phyloP scores from a whole-genome alignment of 768 basidiomycete genomes.

The Lactarius psammicola region DNA sequence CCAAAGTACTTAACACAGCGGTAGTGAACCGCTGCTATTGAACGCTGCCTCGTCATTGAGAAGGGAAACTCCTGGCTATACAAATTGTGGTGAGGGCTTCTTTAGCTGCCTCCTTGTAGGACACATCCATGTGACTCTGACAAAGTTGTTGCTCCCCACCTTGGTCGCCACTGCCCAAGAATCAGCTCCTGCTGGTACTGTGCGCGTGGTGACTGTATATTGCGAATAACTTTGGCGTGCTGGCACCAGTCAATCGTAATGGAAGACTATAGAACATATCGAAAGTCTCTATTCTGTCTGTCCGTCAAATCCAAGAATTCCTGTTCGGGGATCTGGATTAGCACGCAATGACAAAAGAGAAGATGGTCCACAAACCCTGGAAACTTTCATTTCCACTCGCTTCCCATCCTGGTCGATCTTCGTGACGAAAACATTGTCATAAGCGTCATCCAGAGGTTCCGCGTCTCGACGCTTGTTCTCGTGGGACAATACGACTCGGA shows the following conservation, averaged over 20 bases:
- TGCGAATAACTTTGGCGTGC: background rate
- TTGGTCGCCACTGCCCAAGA: background rate
- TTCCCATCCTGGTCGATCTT: slow-evolving; percentile 51
- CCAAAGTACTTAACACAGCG: too few relatives aligned
- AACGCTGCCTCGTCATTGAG: too few relatives aligned
- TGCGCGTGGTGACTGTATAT: background rate
- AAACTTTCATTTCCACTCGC: slow-evolving; percentile 54
- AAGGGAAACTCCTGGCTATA: too few relatives aligned
- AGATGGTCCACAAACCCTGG: slow-evolving; percentile 50
- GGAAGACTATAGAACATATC: slow-evolving; percentile 56
- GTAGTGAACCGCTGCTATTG: too few relatives aligned
- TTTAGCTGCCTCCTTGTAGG: too few relatives aligned
- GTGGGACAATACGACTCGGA: slow-evolving; percentile 51
- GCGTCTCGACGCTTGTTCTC: slow-evolving; percentile 67
- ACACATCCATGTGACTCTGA: too few relatives aligned
- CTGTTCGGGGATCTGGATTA: slow-evolving; percentile 36
- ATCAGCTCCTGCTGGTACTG: background rate
- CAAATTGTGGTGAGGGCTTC: too few relatives aligned
- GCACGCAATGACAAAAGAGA: slow-evolving; percentile 1
- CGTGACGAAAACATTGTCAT: slow-evolving; percentile 63
- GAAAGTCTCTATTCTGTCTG: slow-evolving; percentile 65
- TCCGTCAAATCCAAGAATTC: slow-evolving; percentile 75
- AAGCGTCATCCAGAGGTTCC: slow-evolving; percentile 51
- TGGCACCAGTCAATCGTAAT: background rate
- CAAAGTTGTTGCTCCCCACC: background rate